A percentile compares a stretch with the other conserved stretches of the same genome.
phyloP scores from a whole-genome alignment of 805 yeast species.

The Candida ascalaphidarum region DNA sequence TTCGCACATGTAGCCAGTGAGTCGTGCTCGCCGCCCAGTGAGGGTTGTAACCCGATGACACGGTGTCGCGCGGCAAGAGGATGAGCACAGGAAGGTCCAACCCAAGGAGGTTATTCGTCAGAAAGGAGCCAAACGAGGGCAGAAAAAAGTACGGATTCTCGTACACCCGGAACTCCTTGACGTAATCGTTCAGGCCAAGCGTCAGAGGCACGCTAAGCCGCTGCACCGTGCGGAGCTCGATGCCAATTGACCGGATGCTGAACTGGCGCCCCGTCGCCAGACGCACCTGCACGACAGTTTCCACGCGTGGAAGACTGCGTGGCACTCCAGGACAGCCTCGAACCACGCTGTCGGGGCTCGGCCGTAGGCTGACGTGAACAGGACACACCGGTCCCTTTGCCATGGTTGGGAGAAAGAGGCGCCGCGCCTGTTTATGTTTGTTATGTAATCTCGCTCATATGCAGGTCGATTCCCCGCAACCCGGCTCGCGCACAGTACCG shows the following conservation, averaged over 20 bases:
- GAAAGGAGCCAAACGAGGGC: slow-evolving; percentile 30
- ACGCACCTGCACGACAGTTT: slow-evolving; percentile 48
- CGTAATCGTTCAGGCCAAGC: slow-evolving; percentile 20
- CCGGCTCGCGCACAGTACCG: no score
- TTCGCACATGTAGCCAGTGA: slow-evolving; percentile 36
- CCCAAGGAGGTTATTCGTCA: slow-evolving; percentile 35
- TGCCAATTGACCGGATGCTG: slow-evolving; percentile 37
- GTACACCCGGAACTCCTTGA: slow-evolving; percentile 24
- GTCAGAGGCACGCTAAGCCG: slow-evolving; percentile 33
- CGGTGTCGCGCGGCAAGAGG: slow-evolving; percentile 44
- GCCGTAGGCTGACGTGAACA: slow-evolving; percentile 31
- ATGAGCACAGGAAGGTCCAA: slow-evolving; percentile 53
- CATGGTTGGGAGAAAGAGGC: no score
- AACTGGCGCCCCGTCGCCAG: slow-evolving; percentile 41
- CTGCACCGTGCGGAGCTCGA: slow-evolving; percentile 44
- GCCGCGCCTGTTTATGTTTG: no score
- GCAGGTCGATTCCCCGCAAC: no score
- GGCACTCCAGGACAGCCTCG: slow-evolving; percentile 67
- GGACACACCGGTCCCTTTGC: slow-evolving; percentile 9
- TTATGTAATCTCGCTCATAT: no score
- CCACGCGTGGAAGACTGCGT: slow-evolving; percentile 49
- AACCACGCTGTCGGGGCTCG: slow-evolving; percentile 45
- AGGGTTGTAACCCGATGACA: slow-evolving; percentile 42
- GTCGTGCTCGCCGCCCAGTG: slow-evolving; percentile 40
- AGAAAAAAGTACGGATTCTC: slow-evolving; percentile 26